These are phyloP conservation scores for Hevea brasiliensis DNA, from an alignment of 345 rosid genomes.

Conservation along the genomic window DNA sequence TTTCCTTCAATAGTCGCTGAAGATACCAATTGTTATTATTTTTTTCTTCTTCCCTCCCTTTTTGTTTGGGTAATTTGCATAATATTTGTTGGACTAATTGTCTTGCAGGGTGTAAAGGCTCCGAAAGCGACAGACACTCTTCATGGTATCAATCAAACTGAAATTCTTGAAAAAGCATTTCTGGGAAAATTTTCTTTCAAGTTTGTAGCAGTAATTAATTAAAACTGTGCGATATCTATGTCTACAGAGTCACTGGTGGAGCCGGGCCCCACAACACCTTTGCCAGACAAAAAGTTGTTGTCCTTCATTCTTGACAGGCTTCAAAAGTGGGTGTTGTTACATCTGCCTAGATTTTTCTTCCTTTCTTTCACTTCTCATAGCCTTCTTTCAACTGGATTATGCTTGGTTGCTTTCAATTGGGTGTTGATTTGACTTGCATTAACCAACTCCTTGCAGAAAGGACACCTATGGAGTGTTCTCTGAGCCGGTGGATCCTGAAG, in stretches of 20 bases:
- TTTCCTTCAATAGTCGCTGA: slow-evolving; percentile 25
- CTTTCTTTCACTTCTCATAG: background rate
- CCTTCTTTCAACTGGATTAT: slow-evolving; percentile 1
- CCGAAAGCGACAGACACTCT: slow-evolving; percentile 85
- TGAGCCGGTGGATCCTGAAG: slow-evolving; percentile 89
- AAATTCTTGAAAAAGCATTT: slow-evolving; percentile 42
- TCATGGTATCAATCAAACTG: slow-evolving; percentile 51
- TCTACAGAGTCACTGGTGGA: slow-evolving; percentile 72
- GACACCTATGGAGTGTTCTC: slow-evolving; percentile 94
- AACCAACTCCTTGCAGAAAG: slow-evolving; percentile 54
- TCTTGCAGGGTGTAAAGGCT: slow-evolving; percentile 70
- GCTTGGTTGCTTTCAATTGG: slow-evolving; percentile 20
- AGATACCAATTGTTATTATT: slow-evolving; percentile 13
- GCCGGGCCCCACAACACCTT: slow-evolving; percentile 92
- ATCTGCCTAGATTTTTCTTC: slow-evolving; percentile 20
- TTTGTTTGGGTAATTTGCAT: slow-evolving; percentile 20
- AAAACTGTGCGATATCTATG: slow-evolving; percentile 33
- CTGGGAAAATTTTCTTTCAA: slow-evolving; percentile 28
- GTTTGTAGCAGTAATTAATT: slow-evolving; percentile 20
- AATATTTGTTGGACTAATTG: slow-evolving; percentile 34
- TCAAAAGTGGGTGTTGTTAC: slow-evolving; percentile 75
- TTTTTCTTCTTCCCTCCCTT: slow-evolving; percentile 17
- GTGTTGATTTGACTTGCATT: slow-evolving; percentile 26
- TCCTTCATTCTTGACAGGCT: slow-evolving; percentile 98
- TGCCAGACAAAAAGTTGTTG: slow-evolving; percentile 98